Evolutionary conservation across 306 rosid species (phyloP).

Genomic region (Astragalus glycyphyllos): DNA sequence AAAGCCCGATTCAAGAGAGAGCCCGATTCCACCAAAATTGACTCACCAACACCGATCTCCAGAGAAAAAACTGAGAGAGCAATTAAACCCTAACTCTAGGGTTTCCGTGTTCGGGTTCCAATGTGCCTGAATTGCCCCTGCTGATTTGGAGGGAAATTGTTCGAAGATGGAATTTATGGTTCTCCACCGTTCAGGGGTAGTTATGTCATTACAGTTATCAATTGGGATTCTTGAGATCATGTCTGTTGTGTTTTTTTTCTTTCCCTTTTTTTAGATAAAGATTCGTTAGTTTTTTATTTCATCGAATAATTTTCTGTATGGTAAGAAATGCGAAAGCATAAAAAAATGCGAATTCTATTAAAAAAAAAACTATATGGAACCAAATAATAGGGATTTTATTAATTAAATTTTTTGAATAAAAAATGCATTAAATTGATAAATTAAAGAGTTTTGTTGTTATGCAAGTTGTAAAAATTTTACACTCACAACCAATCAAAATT

Average conservation of each 20-base stretch:
- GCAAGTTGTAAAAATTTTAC: too few relatives aligned
- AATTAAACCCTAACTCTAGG: slow-evolving; percentile 58
- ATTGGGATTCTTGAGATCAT: not conserved
- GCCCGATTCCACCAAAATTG: slow-evolving; percentile 30
- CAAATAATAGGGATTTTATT: too few relatives aligned
- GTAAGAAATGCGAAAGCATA: not conserved
- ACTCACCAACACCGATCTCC: slow-evolving; percentile 31
- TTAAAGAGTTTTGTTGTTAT: too few relatives aligned
- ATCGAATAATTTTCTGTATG: not conserved
- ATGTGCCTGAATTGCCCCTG: slow-evolving; percentile 49
- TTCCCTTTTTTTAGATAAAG: not conserved
- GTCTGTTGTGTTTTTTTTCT: not conserved
- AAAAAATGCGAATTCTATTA: too few relatives aligned
- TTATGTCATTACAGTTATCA: slow-evolving; percentile 22
- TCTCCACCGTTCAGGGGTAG: slow-evolving; percentile 14
- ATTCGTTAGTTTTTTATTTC: not conserved
- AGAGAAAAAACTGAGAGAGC: slow-evolving; percentile 25
- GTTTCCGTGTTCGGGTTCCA: slow-evolving; percentile 22
- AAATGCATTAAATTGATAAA: too few relatives aligned
- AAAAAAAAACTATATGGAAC: too few relatives aligned
- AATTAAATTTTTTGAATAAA: too few relatives aligned
- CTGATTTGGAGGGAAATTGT: slow-evolving; percentile 12
- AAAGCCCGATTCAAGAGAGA: slow-evolving; percentile 62
- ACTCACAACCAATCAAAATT: too few relatives aligned
- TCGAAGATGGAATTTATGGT: not conserved